These are phyloP conservation scores for Calonectria pseudoreteaudii DNA, from an alignment of 2,329 filamentous ascomycete genomes.

Conservation along the genomic window DNA sequence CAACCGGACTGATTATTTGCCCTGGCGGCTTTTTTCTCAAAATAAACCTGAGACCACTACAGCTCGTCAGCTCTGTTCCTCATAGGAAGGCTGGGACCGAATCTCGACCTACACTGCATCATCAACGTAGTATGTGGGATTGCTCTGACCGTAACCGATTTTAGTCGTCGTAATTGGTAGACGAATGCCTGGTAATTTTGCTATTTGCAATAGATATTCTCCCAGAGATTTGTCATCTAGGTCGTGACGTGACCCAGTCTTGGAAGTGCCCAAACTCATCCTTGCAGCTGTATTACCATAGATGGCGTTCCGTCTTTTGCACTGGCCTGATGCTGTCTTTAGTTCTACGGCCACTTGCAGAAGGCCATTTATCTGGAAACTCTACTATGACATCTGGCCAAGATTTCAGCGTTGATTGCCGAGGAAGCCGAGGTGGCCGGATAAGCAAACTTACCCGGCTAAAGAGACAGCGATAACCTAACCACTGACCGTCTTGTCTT, in stretches of 20 bases:
- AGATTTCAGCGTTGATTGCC: background rate
- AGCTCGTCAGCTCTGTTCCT: background rate
- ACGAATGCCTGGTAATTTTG: background rate
- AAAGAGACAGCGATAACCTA: background rate
- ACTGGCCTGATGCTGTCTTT: background rate
- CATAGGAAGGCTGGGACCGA: too few relatives aligned
- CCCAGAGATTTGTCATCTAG: constrained; percentile 12
- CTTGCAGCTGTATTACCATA: background rate
- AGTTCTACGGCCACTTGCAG: background rate
- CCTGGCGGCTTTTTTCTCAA: constrained; percentile 28
- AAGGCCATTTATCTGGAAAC: background rate
- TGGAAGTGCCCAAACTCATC: background rate
- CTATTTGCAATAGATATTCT: background rate
- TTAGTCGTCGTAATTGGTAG: constrained; percentile 10
- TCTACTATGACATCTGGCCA: background rate
- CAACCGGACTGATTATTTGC: constrained; percentile 7
- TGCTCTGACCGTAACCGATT: constrained; percentile 21
- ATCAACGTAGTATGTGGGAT: constrained; percentile 18
- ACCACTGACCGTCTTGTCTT: background rate
- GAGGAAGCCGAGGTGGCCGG: background rate
- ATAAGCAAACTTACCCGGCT: background rate
- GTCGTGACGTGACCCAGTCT: background rate
- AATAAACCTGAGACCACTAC: constrained; percentile 14
- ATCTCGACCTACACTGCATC: background rate
- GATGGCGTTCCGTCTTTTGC: background rate